A percentile compares a stretch with the other conserved stretches of the same genome.
phyloP scores from a whole-genome alignment of 441 rosid genomes.

The Adansonia grandidieri region DNA sequence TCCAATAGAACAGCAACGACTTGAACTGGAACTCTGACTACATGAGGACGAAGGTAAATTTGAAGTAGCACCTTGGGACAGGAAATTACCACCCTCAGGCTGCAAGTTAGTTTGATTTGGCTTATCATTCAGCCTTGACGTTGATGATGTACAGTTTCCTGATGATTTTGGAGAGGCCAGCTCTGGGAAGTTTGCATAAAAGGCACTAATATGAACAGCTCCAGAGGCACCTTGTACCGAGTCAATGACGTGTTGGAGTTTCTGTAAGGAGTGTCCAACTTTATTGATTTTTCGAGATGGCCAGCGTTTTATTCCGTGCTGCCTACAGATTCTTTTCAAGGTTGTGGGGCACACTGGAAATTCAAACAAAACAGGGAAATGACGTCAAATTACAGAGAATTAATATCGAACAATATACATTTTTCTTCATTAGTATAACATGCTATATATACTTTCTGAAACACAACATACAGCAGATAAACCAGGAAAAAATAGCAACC shows the following conservation, averaged over 20 bases:
- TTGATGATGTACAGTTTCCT: constrained; percentile 40
- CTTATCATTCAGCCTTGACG: constrained; percentile 38
- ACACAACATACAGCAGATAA: neutral
- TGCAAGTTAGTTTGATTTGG: constrained; percentile 34
- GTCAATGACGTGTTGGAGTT: constrained; percentile 77
- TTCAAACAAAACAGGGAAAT: constrained; percentile 23
- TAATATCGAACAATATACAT: neutral
- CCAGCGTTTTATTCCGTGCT: constrained; percentile 86
- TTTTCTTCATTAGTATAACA: constrained; percentile 1
- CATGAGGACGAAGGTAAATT: constrained; percentile 70
- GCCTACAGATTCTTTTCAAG: constrained; percentile 93
- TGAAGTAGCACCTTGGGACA: constrained; percentile 36
- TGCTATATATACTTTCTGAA: neutral
- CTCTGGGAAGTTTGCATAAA: constrained; percentile 67
- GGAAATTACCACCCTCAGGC: constrained; percentile 37
- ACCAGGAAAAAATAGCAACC: neutral
- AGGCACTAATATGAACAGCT: constrained; percentile 64
- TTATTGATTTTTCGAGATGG: constrained; percentile 94
- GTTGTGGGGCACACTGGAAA: constrained; percentile 98
- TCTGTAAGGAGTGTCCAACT: constrained; percentile 87
- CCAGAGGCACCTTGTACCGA: constrained; percentile 79
- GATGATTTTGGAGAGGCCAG: constrained; percentile 58
- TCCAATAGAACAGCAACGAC: constrained; percentile 73
- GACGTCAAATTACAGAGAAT: neutral
- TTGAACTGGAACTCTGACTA: constrained; percentile 77